Conservation (phyloP, 2,329 filamentous ascomycete genomes). For the Calonectria naviculata region DNA sequence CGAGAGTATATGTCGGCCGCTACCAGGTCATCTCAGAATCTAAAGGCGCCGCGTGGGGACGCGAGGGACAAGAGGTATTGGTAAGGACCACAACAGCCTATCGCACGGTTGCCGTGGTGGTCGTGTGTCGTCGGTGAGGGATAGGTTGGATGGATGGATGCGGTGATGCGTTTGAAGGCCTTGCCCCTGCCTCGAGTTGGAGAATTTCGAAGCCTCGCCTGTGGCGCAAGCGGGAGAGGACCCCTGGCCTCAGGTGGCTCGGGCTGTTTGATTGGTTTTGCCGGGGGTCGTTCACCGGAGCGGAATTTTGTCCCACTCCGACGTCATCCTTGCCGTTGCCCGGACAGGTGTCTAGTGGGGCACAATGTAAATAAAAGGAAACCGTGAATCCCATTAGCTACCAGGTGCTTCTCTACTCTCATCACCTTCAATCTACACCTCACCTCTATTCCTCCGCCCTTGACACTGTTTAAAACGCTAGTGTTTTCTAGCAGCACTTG, state of each 20-base stretch:
- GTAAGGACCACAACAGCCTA: background rate
- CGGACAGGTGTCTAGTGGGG: constrained; percentile 48
- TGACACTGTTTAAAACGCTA: constrained; percentile 26
- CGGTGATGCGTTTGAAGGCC: constrained; percentile 33
- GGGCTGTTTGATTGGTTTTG: constrained; percentile 29
- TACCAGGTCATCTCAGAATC: constrained; percentile 34
- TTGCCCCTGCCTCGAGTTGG: constrained; percentile 25
- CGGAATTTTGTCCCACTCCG: constrained; percentile 33
- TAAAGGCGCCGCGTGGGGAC: constrained; percentile 1
- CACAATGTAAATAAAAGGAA: constrained; percentile 60
- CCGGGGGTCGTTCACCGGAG: constrained; percentile 26
- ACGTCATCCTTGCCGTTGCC: constrained; percentile 45
- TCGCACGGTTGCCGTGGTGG: constrained; percentile 6
- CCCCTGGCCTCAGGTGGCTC: constrained; percentile 18
- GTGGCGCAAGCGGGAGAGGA: constrained; percentile 24
- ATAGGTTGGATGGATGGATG: constrained; percentile 22
- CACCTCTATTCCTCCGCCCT: constrained; percentile 19
- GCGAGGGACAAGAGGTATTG: background rate
- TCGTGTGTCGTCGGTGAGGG: constrained; percentile 33
- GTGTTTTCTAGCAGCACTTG: constrained; percentile 39
- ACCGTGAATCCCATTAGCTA: constrained; percentile 32
- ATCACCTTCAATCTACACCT: constrained; percentile 11
- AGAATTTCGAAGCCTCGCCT: constrained; percentile 34
- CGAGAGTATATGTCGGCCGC: constrained; percentile 26
- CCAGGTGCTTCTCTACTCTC: constrained; percentile 34